These are phyloP conservation scores for Penicillium atrosanguineum DNA, from an alignment of 495 filamentous ascomycete genomes.

Conservation along the genomic window DNA sequence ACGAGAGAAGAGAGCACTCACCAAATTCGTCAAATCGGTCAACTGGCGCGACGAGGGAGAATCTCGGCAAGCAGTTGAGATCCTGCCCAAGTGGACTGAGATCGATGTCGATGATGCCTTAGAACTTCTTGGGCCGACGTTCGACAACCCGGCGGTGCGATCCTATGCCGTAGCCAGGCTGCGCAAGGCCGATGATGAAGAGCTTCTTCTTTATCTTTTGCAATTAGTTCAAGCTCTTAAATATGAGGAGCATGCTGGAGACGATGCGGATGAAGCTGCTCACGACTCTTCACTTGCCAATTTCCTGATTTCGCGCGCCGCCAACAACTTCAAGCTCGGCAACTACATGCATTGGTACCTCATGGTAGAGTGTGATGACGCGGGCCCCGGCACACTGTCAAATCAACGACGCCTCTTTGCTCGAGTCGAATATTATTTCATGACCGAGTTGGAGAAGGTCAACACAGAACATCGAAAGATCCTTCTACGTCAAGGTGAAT, in stretches of 20 bases:
- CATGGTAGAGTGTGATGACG: slow-evolving; percentile 93
- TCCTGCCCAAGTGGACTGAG: slow-evolving; percentile 92
- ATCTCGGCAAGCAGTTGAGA: slow-evolving; percentile 80
- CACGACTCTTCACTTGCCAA: slow-evolving; percentile 85
- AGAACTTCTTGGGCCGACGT: slow-evolving; percentile 87
- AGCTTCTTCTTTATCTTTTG: slow-evolving; percentile 86
- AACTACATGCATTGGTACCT: slow-evolving; percentile 98
- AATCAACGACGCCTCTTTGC: slow-evolving; percentile 81
- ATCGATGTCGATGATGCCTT: slow-evolving; percentile 97
- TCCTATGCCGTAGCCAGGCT: slow-evolving; percentile 92
- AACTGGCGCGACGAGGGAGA: slow-evolving; percentile 89
- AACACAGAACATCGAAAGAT: slow-evolving; percentile 66
- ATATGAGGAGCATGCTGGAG: slow-evolving; percentile 73
- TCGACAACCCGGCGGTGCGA: slow-evolving; percentile 83
- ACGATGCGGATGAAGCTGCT: slow-evolving; percentile 58
- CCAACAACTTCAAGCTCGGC: slow-evolving; percentile 81
- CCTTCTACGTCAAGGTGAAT: slow-evolving; percentile 83
- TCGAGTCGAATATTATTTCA: slow-evolving; percentile 93
- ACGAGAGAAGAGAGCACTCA: slow-evolving; percentile 87
- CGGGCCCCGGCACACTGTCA: slow-evolving; percentile 63
- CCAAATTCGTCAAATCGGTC: slow-evolving; percentile 97
- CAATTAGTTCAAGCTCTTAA: slow-evolving; percentile 97
- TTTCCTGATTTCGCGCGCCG: slow-evolving; percentile 84
- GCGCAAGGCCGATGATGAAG: slow-evolving; percentile 88
- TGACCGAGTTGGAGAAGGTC: slow-evolving; percentile 68